Evolutionary conservation across 108 stramenopile genomes (phyloP).

Genomic region (Nitzschia sp.): DNA sequence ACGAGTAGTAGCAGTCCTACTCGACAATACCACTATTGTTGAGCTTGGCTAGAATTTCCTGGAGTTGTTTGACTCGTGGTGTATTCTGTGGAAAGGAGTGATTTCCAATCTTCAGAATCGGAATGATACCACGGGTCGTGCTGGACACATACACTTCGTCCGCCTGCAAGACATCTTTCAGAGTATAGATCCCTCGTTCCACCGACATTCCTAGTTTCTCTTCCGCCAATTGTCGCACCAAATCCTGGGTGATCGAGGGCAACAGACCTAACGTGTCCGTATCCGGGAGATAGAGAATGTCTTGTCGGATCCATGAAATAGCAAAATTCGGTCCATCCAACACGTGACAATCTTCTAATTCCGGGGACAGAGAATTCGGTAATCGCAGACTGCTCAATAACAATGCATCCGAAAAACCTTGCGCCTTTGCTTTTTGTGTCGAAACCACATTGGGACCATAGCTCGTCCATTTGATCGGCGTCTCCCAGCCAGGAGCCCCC

Average conservation of each 20-base stretch:
- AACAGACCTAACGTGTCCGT: neutral
- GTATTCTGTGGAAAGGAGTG: neutral
- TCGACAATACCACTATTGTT: no score
- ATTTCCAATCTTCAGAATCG: neutral
- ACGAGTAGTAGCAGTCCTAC: no score
- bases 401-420: constrained; percentile 16
- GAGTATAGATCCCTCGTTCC: neutral
- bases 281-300: constrained; percentile 5
- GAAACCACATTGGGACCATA: constrained; percentile 24
- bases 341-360: constrained; percentile 6
- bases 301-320: neutral
- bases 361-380: neutral
- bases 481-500: constrained; percentile 14
- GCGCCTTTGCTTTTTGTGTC: constrained; percentile 12
- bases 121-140: constrained; percentile 13
- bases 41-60: neutral
- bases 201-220: constrained; percentile 4
- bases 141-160: constrained; percentile 13
- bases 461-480: constrained; percentile 22
- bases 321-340: constrained; percentile 24
- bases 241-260: constrained; percentile 9
- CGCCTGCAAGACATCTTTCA: constrained; percentile 9
- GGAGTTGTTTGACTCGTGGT: neutral
- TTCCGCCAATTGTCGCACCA: neutral
- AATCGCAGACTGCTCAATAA: constrained; percentile 5